Evolutionary conservation across 176 grass and related monocot species (phyloP).

Genomic region (Urochloa ruziziensis): DNA sequence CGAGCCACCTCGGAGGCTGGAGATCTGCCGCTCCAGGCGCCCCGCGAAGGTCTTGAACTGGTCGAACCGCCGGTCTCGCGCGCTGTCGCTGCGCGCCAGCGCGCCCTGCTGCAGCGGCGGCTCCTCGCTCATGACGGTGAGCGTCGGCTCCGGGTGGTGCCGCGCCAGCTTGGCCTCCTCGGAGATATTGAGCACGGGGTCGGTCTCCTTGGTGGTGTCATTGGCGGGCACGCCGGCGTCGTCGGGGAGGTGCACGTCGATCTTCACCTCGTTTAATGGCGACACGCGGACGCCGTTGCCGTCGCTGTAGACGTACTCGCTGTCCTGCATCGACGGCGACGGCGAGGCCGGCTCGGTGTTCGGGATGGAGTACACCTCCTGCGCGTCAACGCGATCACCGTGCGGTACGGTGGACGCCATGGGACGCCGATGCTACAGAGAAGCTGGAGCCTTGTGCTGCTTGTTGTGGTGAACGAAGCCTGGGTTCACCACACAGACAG

Average conservation of each 20-base stretch:
- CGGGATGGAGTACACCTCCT: too few species aligned
- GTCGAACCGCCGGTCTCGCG: conserved; percentile 61
- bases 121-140: neutral
- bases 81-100: conserved; percentile 27
- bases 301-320: too few species aligned
- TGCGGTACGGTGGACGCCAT: too few species aligned
- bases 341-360: too few species aligned
- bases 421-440: too few species aligned
- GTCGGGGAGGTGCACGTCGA: conserved; percentile 24
- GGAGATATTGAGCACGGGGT: neutral
- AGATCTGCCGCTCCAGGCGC: conserved; percentile 64
- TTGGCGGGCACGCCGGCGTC: neutral
- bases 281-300: conserved; percentile 39
- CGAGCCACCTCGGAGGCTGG: conserved; percentile 56
- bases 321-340: too few species aligned
- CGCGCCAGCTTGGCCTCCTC: conserved; percentile 3
- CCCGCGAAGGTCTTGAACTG: conserved; percentile 83
- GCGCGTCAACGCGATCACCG: too few species aligned
- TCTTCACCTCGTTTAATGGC: neutral
- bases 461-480: too few species aligned
- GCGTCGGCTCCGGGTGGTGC: conserved; percentile 38
- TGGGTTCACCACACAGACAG: too few species aligned
- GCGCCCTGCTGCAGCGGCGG: conserved; percentile 13
- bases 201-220: too few species aligned
- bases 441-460: too few species aligned